A percentile compares a stretch with the other conserved stretches of the same genome.
phyloP scores from a whole-genome alignment of 345 rosid genomes.

The Erysimum cheiranthoides region DNA sequence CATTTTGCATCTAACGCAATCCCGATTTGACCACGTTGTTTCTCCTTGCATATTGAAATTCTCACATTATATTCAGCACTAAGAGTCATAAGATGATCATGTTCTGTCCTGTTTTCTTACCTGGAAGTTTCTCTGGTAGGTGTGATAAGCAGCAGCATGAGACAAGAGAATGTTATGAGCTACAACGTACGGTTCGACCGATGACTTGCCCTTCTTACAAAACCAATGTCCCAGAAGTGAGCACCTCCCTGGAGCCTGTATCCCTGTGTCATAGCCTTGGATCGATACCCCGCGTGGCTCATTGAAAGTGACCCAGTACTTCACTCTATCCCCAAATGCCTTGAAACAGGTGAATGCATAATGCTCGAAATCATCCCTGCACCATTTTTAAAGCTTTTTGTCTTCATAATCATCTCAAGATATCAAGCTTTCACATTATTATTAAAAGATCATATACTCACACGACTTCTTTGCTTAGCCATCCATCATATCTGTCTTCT shows the following conservation, averaged over 20 bases:
- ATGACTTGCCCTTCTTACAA: constrained; percentile 80
- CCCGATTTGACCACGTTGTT: constrained; percentile 77
- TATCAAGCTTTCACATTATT: constrained; percentile 16
- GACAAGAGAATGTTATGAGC: constrained; percentile 88
- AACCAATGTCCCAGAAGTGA: constrained; percentile 75
- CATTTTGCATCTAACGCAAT: constrained; percentile 84
- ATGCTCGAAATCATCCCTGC: constrained; percentile 74
- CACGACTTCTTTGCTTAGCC: constrained; percentile 73
- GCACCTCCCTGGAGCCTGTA: constrained; percentile 97
- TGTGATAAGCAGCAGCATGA: constrained; percentile 77
- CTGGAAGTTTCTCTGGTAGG: constrained; percentile 70
- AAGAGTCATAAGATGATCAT: constrained; percentile 7
- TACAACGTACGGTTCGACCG: constrained; percentile 75
- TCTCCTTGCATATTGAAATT: constrained; percentile 53
- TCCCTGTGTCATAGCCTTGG: constrained; percentile 88
- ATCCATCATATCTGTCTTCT: constrained; percentile 86
- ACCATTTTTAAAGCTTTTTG: constrained; percentile 12
- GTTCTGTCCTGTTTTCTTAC: constrained; percentile 43
- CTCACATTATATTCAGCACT: constrained; percentile 9
- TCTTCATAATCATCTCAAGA: background rate
- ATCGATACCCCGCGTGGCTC: constrained; percentile 85
- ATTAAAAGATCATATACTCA: constrained; percentile 48
- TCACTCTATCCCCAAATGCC: constrained; percentile 88
- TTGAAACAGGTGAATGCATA: constrained; percentile 81
- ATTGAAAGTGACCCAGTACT: constrained; percentile 92